Evolutionary conservation across 352 stramenopile species (phyloP), one percentile per base, ranked within the genome.

Genomic region (Phytophthora agathidicida): DNA sequence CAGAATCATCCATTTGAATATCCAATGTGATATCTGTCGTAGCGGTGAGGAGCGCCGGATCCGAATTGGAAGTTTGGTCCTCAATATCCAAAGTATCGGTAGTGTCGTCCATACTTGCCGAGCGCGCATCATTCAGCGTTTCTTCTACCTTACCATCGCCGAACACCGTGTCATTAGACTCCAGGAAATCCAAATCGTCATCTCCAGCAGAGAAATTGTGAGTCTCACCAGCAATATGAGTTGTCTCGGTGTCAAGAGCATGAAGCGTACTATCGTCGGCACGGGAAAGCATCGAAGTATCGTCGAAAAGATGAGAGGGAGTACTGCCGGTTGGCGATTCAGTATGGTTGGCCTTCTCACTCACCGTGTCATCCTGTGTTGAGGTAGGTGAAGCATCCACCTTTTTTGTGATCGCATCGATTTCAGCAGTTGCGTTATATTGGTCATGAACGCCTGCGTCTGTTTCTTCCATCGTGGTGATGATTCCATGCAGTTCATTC

Each of bases 21-120:
- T 86, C 71, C 46, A 81, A 60, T 0, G 78, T 83, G 20, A 86
- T 78, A 30, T 86, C 76, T n/a, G 65, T 80, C 8, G 60, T 62
- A 5, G 50, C 28, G 9, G 43, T 26, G 27, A 66, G 45, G 9
- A 46, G 22, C 7, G 31, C 32, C 14, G 46, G 7, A 17, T 72
- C 58, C 9, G 26, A 46, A 14, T 19, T 32, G 5, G 33, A 46
- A 28, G 8, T 5, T 5, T 50, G 2, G n/a, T 36, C 17, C 10
- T 53, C 26, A 6, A 30, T 47, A 14, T 19, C 22, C 6, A 48
- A 28, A 38, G 14, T 22, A 35, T 3, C 41, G 20, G 5, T 31
- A 6, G n/a, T 7, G 13, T 35, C 22, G 9, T 14, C 31, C 23
- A 19, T 31, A 7, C 11, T 23, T 52, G 30, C 5, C 19, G 13